Evolutionary conservation across 139 green algal genomes (phyloP).

Genomic region (Protoeuglena noctilucae): DNA sequence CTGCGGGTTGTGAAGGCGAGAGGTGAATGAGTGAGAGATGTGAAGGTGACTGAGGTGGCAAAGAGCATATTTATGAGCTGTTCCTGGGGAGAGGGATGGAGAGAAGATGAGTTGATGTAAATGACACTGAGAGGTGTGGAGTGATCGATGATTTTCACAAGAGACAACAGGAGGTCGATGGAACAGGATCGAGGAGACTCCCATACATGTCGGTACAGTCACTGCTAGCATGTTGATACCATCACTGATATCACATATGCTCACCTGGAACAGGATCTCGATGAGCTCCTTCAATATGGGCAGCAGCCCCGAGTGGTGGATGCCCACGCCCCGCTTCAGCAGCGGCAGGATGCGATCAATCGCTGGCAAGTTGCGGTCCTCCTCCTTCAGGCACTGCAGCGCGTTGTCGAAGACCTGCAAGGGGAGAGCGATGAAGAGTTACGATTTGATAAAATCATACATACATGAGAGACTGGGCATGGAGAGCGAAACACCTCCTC

Average conservation of each 20-base stretch:
- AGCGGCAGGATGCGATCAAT: conserved; percentile 62
- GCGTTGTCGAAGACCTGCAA: conserved; percentile 57
- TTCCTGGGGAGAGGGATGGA: conserved; percentile 13
- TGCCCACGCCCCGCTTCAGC: conserved; percentile 66
- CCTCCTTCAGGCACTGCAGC: conserved; percentile 50
- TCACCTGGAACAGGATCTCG: conserved; percentile 88
- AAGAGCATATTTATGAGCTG: conserved; percentile 49
- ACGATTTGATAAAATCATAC: too few relatives aligned
- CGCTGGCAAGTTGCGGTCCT: conserved; percentile 60
- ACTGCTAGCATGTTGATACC: too few relatives aligned
- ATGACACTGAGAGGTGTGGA: too few relatives aligned
- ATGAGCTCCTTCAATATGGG: conserved; percentile 93
- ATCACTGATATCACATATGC: neutral
- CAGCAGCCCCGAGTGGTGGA: conserved; percentile 90
- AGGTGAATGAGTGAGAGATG: too few relatives aligned
- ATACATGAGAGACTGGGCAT: too few relatives aligned
- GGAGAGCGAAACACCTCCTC: neutral
- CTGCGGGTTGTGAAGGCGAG: neutral
- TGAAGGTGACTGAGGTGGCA: too few relatives aligned
- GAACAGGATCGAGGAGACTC: too few relatives aligned
- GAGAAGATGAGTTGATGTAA: too few relatives aligned
- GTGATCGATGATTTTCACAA: too few relatives aligned
- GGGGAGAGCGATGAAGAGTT: neutral
- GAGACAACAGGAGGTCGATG: too few relatives aligned
- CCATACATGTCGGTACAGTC: too few relatives aligned